phyloP scores from a whole-genome alignment of 2,329 filamentous ascomycete species.

The Phyllosticta citrichinensis region DNA sequence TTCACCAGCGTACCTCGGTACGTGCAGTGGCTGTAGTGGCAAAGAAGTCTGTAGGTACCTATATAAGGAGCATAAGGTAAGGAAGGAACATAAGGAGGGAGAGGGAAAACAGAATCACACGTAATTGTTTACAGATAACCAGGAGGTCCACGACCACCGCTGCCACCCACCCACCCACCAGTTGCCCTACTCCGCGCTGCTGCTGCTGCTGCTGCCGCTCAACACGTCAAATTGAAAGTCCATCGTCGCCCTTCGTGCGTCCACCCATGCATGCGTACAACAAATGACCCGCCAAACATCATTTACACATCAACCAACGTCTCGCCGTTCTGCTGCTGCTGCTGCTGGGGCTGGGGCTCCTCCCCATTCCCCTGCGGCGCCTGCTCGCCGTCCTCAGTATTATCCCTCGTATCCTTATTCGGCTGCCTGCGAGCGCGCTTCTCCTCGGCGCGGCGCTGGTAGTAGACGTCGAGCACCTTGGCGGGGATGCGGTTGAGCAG shows the following conservation, averaged over 20 bases:
- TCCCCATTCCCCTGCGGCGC: background rate
- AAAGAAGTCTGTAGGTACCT: too few relatives aligned
- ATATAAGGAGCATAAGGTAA: too few relatives aligned
- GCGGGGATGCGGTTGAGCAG: constrained; percentile 72
- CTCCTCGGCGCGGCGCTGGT: constrained; percentile 31
- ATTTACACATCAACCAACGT: constrained; percentile 8
- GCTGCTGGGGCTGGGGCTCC: background rate
- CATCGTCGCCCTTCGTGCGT: too few relatives aligned
- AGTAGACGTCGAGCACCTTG: constrained; percentile 44
- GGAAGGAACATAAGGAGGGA: too few relatives aligned
- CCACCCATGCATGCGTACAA: background rate
- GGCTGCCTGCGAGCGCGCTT: constrained; percentile 24
- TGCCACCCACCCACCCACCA: too few relatives aligned
- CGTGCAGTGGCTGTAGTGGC: too few relatives aligned
- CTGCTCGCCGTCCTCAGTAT: constrained; percentile 19
- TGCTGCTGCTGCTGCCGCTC: background rate
- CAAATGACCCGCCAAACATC: background rate
- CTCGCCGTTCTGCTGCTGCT: background rate
- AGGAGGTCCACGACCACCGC: too few relatives aligned
- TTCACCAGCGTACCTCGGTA: too few relatives aligned
- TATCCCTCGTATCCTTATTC: constrained; percentile 36
- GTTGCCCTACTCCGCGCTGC: background rate
- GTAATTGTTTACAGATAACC: background rate
- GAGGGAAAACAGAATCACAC: too few relatives aligned
- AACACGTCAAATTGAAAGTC: background rate